Evolutionary conservation across 352 stramenopile species (phyloP).

Genomic region (Globisporangium paroecandrum): DNA sequence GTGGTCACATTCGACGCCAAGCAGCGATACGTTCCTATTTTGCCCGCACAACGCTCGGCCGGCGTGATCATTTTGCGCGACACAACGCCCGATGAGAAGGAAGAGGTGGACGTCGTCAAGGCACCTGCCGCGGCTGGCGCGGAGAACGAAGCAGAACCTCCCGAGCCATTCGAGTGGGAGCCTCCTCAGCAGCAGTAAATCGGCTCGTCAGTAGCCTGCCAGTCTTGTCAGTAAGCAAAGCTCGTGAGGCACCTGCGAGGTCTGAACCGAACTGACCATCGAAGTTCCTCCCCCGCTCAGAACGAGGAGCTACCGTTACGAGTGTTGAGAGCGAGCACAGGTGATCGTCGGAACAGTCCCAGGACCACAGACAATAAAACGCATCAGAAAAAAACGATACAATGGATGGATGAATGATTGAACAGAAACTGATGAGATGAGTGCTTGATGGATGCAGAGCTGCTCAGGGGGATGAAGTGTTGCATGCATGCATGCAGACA

Average conservation of each 20-base stretch:
- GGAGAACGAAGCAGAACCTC: constrained; percentile 93
- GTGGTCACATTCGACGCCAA: constrained; percentile 89
- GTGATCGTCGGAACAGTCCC: neutral
- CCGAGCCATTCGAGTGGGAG: constrained; percentile 97
- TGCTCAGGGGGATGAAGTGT: neutral
- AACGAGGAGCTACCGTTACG: neutral
- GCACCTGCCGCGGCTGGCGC: constrained; percentile 84
- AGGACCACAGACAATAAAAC: neutral
- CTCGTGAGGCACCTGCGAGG: neutral
- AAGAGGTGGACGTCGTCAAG: constrained; percentile 93
- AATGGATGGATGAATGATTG: constrained; percentile 11
- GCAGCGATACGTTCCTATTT: constrained; percentile 91
- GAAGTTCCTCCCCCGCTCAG: neutral
- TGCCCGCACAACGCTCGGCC: constrained; percentile 65
- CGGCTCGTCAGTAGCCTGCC: neutral
- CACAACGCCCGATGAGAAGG: constrained; percentile 89
- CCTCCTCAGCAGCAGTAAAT: constrained; percentile 40
- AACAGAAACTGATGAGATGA: neutral
- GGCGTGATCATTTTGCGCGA: constrained; percentile 96
- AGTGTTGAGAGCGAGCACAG: neutral
- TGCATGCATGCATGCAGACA: neutral
- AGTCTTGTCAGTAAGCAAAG: neutral
- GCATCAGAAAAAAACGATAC: constrained; percentile 1
- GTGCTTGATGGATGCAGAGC: neutral
- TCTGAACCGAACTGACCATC: constrained; percentile 1